These are phyloP conservation scores for Amanita polypyramis DNA, from an alignment of 768 basidiomycete genomes.

Conservation along the genomic window DNA sequence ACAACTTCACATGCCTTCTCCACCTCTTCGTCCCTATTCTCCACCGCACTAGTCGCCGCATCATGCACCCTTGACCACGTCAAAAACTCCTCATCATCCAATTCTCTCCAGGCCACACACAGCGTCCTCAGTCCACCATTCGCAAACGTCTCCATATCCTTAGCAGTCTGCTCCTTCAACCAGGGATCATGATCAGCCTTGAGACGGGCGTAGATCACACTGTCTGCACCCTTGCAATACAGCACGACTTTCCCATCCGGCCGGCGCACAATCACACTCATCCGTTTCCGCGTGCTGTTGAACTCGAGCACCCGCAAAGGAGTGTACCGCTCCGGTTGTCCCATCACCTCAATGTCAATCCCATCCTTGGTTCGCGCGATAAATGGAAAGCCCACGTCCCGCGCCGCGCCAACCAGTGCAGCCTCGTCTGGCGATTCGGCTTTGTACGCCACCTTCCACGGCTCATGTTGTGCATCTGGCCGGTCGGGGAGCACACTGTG, in stretches of 20 bases:
- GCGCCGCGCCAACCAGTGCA: constrained; percentile 83
- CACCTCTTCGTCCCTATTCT: constrained; percentile 83
- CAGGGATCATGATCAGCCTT: constrained; percentile 61
- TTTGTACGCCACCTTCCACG: constrained; percentile 75
- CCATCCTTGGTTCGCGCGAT: constrained; percentile 60
- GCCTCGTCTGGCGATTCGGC: constrained; percentile 96
- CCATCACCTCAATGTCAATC: constrained; percentile 88
- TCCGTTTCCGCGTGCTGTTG: constrained; percentile 88
- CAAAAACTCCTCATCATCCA: constrained; percentile 78
- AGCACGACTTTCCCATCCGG: constrained; percentile 77
- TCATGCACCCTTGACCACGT: constrained; percentile 77
- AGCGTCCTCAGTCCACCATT: constrained; percentile 88
- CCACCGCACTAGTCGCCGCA: constrained; percentile 62
- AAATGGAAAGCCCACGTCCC: constrained; percentile 92
- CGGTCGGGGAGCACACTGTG: constrained; percentile 84
- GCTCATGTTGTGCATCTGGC: constrained; percentile 49
- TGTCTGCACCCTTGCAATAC: constrained; percentile 97
- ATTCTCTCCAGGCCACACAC: constrained; percentile 72
- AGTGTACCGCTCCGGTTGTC: constrained; percentile 73
- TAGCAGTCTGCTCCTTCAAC: constrained; percentile 67
- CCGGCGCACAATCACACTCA: constrained; percentile 84
- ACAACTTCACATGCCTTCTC: constrained; percentile 80
- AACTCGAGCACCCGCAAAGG: constrained; percentile 84
- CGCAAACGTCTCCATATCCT: constrained; percentile 90
- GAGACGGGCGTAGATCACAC: constrained; percentile 84